phyloP scores from a whole-genome alignment of 441 rosid species.

The Hura crepitans region DNA sequence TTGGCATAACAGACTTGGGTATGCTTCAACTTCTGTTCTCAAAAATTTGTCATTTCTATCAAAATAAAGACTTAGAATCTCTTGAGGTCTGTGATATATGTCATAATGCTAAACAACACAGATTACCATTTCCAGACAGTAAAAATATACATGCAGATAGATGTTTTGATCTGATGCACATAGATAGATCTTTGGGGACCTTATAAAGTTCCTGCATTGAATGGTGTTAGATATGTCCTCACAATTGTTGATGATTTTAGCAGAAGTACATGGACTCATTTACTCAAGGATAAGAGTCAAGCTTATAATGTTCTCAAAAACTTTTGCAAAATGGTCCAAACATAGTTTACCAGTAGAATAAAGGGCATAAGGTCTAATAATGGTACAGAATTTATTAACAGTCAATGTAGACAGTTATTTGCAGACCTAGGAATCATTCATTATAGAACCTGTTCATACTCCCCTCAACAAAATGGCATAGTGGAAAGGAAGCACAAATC shows the following conservation, averaged over 20 bases:
- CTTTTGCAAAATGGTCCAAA: neutral
- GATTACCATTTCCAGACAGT: neutral
- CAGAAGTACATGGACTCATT: neutral
- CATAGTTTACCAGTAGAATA: neutral
- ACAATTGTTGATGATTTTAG: neutral
- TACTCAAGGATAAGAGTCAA: neutral
- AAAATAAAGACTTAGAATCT: too few species aligned
- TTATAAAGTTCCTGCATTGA: neutral
- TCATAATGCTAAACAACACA: neutral
- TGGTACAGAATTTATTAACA: neutral
- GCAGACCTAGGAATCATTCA: neutral
- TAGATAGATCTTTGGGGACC: neutral
- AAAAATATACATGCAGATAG: neutral
- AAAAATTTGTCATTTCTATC: too few species aligned
- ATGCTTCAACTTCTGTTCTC: too few species aligned
- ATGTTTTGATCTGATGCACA: neutral
- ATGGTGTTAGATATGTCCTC: neutral
- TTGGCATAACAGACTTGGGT: too few species aligned
- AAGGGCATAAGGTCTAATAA: neutral
- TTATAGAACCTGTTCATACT: neutral
- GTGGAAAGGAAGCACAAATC: neutral
- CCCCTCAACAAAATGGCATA: neutral
- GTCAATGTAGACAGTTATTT: neutral
- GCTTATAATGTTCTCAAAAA: neutral
- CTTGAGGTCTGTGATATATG: neutral